These are phyloP conservation scores for Leucosporidium yakuticum DNA, from an alignment of 768 basidiomycete species.

Conservation along the genomic window DNA sequence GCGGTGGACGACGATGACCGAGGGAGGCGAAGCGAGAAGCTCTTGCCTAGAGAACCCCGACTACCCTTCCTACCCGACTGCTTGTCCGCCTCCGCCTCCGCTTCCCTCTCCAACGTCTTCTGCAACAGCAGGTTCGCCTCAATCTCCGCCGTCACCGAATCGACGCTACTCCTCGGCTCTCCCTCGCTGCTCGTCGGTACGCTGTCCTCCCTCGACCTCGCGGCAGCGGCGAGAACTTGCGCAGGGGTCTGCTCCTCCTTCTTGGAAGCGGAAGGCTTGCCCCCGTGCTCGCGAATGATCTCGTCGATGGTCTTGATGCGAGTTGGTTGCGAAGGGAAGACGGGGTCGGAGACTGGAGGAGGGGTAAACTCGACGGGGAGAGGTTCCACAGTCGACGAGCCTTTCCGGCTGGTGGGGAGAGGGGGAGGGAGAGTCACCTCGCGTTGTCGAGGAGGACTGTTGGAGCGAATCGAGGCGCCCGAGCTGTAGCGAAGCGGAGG, in stretches of 20 bases:
- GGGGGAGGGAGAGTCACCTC: not conserved
- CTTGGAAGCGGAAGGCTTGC: not conserved
- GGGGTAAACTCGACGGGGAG: not conserved
- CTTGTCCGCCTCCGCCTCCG: not conserved
- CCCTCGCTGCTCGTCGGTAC: too few relatives aligned
- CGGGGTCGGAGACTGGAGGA: not conserved
- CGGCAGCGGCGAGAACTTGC: not conserved
- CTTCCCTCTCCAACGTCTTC: not conserved
- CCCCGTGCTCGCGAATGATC: conserved; percentile 31
- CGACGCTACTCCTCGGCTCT: not conserved
- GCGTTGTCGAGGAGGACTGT: too few relatives aligned
- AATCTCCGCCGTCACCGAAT: conserved; percentile 11
- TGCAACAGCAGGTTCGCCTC: not conserved
- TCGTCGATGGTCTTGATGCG: conserved; percentile 31
- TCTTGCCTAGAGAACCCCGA: too few relatives aligned
- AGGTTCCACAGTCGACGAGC: not conserved
- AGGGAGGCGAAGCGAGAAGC: not conserved
- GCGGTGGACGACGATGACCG: not conserved
- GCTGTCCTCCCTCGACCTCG: not conserved
- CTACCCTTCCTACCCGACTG: too few relatives aligned
- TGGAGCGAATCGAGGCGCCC: not conserved
- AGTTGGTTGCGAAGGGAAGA: not conserved
- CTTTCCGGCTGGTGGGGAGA: not conserved
- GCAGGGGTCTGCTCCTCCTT: not conserved
- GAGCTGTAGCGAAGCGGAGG: not conserved